phyloP scores from a whole-genome alignment of 805 yeast species.

The Ogataea nonfermentans region DNA sequence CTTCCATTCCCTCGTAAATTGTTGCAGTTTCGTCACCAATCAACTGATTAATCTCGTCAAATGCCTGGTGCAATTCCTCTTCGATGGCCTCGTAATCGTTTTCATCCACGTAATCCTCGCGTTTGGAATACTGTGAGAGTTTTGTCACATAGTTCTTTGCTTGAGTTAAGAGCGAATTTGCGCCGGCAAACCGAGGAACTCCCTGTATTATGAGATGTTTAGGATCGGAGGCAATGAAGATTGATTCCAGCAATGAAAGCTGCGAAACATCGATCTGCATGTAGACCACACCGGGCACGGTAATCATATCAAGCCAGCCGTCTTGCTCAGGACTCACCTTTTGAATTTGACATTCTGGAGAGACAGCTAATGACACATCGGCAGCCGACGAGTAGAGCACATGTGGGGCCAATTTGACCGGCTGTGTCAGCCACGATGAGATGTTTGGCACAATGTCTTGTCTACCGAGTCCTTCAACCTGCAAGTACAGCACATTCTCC shows the following conservation, averaged over 20 bases:
- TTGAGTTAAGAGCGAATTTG: constrained; percentile 18
- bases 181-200: constrained; percentile 25
- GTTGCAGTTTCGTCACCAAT: constrained; percentile 28
- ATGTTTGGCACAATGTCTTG: constrained; percentile 19
- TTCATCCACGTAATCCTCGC: constrained; percentile 23
- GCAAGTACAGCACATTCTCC: constrained; percentile 17
- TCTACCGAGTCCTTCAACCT: constrained; percentile 22
- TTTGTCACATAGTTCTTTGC: constrained; percentile 19
- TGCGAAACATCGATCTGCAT: constrained; percentile 7
- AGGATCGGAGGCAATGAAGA: constrained; percentile 12
- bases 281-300: constrained; percentile 2
- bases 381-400: constrained; percentile 22
- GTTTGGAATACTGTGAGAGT: constrained; percentile 13
- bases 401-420: constrained; percentile 21
- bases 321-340: constrained; percentile 4
- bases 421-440: constrained; percentile 8
- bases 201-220: constrained; percentile 34
- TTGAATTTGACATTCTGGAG: constrained; percentile 11
- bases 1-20: constrained; percentile 16
- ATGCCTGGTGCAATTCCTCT: constrained; percentile 31
- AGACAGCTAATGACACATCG: constrained; percentile 4
- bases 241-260: constrained; percentile 9
- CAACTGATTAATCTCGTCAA: constrained; percentile 30
- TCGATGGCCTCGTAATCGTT: constrained; percentile 27
- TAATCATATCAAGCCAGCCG: constrained; percentile 13